Conservation (phyloP, 805 yeast genomes). For the Sugiyamaella lignohabitans region DNA sequence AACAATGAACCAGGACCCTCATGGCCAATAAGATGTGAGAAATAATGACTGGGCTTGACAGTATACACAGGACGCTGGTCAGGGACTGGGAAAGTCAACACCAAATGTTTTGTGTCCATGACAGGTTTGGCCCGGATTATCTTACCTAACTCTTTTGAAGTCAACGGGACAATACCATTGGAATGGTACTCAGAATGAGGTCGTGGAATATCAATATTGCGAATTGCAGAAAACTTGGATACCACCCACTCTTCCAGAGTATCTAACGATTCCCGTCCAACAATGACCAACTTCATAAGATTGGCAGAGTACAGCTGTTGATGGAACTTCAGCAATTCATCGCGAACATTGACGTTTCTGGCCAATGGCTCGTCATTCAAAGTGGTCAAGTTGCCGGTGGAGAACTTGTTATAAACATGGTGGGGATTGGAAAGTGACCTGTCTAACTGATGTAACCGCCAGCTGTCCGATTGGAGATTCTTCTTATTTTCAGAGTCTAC, state of each 20-base stretch:
- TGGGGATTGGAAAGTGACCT: slow-evolving; percentile 61
- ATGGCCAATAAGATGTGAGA: slow-evolving; percentile 82
- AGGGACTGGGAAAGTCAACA: slow-evolving; percentile 66
- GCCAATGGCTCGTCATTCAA: slow-evolving; percentile 58
- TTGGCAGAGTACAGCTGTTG: slow-evolving; percentile 70
- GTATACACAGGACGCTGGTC: slow-evolving; percentile 64
- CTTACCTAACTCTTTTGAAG: slow-evolving; percentile 44
- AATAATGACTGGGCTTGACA: slow-evolving; percentile 62
- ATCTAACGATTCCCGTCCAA: slow-evolving; percentile 76
- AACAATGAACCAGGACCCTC: slow-evolving; percentile 85
- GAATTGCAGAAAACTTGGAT: slow-evolving; percentile 57
- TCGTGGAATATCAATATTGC: slow-evolving; percentile 40
- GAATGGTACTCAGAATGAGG: slow-evolving; percentile 35
- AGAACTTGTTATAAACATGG: slow-evolving; percentile 83
- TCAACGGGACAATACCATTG: slow-evolving; percentile 37
- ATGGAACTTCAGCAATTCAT: slow-evolving; percentile 72
- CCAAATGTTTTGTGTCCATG: slow-evolving; percentile 66
- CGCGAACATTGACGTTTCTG: slow-evolving; percentile 67
- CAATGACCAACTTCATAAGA: slow-evolving; percentile 76
- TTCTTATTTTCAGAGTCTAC: slow-evolving; percentile 96
- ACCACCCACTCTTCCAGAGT: slow-evolving; percentile 65
- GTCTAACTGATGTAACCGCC: slow-evolving; percentile 85
- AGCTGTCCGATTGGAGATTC: slow-evolving; percentile 78
- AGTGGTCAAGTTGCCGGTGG: slow-evolving; percentile 82
- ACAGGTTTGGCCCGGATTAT: slow-evolving; percentile 70